Conservation (phyloP, 768 basidiomycete genomes). For the Daedaleopsis sinensis region DNA sequence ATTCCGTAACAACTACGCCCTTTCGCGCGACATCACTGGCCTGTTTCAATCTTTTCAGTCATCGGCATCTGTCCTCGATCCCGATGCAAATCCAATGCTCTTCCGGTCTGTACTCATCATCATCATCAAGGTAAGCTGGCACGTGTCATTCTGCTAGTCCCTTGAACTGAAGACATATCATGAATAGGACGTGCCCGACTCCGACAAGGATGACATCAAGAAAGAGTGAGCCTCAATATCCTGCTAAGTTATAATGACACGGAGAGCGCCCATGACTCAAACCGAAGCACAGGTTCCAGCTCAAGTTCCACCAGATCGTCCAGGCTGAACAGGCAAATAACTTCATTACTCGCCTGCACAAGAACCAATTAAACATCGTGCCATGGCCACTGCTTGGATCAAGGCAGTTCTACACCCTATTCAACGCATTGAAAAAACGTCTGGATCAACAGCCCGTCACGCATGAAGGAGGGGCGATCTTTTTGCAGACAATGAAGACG, state of each 20-base stretch:
- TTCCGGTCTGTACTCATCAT: constrained; percentile 63
- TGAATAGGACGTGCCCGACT: constrained; percentile 61
- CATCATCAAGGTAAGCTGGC: constrained; percentile 55
- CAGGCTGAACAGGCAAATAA: constrained; percentile 62
- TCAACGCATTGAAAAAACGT: constrained; percentile 46
- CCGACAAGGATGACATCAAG: constrained; percentile 59
- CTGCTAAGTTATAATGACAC: no score
- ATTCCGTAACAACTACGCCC: constrained; percentile 67
- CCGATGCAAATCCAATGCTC: constrained; percentile 56
- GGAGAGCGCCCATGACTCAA: not conserved
- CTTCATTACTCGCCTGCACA: constrained; percentile 63
- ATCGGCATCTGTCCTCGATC: constrained; percentile 58
- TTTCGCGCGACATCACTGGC: constrained; percentile 62
- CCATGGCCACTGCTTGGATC: constrained; percentile 74
- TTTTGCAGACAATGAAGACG: constrained; percentile 59
- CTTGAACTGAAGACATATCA: not conserved
- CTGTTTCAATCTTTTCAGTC: constrained; percentile 66
- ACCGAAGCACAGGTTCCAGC: constrained; percentile 44
- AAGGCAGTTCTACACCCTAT: constrained; percentile 57
- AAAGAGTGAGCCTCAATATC: constrained; percentile 47
- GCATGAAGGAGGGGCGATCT: constrained; percentile 54
- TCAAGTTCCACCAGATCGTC: constrained; percentile 65
- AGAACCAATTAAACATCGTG: constrained; percentile 56
- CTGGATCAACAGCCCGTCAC: constrained; percentile 53
- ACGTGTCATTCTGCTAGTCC: not conserved